phyloP scores from a whole-genome alignment of 345 rosid genomes.

The Populus davidiana region DNA sequence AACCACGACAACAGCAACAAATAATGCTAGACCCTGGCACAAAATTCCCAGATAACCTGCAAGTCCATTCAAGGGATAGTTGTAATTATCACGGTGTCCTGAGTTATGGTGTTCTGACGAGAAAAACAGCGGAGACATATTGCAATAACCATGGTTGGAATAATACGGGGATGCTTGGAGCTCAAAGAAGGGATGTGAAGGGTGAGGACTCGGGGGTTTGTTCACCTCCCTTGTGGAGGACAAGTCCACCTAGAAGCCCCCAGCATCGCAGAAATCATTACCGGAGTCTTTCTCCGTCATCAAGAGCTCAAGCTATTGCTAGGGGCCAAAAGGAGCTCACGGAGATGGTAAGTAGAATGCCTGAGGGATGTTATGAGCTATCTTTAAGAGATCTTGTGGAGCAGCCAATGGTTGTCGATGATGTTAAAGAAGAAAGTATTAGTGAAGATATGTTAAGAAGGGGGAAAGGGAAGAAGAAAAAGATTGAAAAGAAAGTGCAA shows the following conservation, averaged over 20 bases:
- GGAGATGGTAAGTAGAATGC: slow-evolving; percentile 90
- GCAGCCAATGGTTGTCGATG: slow-evolving; percentile 13
- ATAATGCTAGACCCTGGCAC: slow-evolving; percentile 40
- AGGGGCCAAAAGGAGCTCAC: slow-evolving; percentile 86
- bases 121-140: slow-evolving; percentile 12
- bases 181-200: not conserved
- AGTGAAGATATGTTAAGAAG: not conserved
- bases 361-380: slow-evolving; percentile 85
- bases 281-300: slow-evolving; percentile 60
- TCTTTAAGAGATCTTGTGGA: slow-evolving; percentile 81
- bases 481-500: slow-evolving; percentile 13
- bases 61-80: slow-evolving; percentile 18
- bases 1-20: not conserved
- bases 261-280: slow-evolving; percentile 39
- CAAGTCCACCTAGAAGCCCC: slow-evolving; percentile 50
- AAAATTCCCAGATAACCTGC: slow-evolving; percentile 11
- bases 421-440: slow-evolving; percentile 22
- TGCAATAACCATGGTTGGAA: not conserved
- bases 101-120: slow-evolving; percentile 4
- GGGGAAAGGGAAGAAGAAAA: not conserved
- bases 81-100: not conserved
- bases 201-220: slow-evolving; percentile 50
- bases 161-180: not conserved
- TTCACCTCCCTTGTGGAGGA: slow-evolving; percentile 71
- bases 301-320: slow-evolving; percentile 68